Base-by-base conservation (phyloP, 192 early-diverging fungal genomes). In the Podila epigama region DNA sequence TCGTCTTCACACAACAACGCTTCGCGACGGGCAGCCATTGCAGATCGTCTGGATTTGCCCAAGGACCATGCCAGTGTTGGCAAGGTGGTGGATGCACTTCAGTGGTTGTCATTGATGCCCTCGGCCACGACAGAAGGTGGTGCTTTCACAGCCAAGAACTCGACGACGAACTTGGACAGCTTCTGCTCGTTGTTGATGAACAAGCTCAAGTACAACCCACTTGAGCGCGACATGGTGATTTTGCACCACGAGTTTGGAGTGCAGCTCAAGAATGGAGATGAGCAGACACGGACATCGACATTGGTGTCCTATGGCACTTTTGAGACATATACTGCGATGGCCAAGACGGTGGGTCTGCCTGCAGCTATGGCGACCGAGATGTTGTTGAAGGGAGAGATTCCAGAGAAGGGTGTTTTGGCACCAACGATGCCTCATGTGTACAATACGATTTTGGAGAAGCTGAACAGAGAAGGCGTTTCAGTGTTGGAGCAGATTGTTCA, bases 201-300 rank as follows among this genome's bases (percentile, higher is more conserved):
- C 27, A 89, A 92, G 58, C 86, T 98, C 28, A 88, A 89, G 64
- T 97, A 95, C 75, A 78, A 78, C 4, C 69, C 83, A 2, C 85
- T 85, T 27, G 97, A 99, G 70, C 90, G 94, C 33, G 97, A 99
- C 80, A 92, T 98, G 90, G 92, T 96, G 25, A 91, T 90, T 56
- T 81, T 99, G 89, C 92, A 95, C 80, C 97, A 99, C 78, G 94
- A 97, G 68, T 98, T 99, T 85, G 93, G 91, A 4, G 87, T 97
- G 3, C 82, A 92, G 54, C 82, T 83, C 53, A 75, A 78, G n/a
- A 82, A 89, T 44, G 93, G 94, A 36, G 51, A 78, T 20, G 78
- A 86, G 59, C 81, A 88, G 60, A 87, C 83, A 1, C 79, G 84
- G n/a, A 91, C 86, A 11, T 93, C 93, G 1, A 90, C 90, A 1